Percentiles rank a stretch among this genome's conserved stretches.
phyloP scores from a whole-genome alignment of 2,329 filamentous ascomycete species.

The Elsinoe ampelina region DNA sequence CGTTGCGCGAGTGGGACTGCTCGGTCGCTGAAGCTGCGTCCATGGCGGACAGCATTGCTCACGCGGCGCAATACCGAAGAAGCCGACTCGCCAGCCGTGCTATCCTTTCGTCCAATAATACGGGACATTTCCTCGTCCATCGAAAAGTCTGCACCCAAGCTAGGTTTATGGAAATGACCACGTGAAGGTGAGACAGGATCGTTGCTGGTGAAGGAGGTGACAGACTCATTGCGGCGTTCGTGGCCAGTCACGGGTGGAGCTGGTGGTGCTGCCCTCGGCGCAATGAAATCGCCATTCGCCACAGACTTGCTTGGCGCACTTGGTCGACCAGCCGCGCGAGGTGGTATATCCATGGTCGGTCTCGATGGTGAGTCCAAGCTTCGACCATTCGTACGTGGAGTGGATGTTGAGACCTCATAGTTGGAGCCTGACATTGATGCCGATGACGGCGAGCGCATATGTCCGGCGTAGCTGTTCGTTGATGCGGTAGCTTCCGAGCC shows the following conservation, averaged over 20 bases:
- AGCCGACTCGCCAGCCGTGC: slow-evolving; percentile 22
- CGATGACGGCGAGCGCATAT: slow-evolving; percentile 31
- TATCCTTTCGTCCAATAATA: slow-evolving; percentile 51
- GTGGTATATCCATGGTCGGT: slow-evolving; percentile 35
- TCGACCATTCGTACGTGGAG: slow-evolving; percentile 11
- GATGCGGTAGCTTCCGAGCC: not conserved
- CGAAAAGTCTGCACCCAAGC: slow-evolving; percentile 74
- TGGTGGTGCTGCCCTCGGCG: slow-evolving; percentile 37
- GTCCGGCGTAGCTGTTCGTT: slow-evolving; percentile 18
- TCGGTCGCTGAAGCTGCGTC: slow-evolving; percentile 69
- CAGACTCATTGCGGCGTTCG: slow-evolving; percentile 31
- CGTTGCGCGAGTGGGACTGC: slow-evolving; percentile 13
- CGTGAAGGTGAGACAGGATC: slow-evolving; percentile 21
- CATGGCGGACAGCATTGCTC: slow-evolving; percentile 89
- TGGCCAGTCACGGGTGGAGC: slow-evolving; percentile 26
- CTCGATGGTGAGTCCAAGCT: slow-evolving; percentile 35
- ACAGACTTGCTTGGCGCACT: slow-evolving; percentile 33
- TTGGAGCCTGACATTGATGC: not conserved
- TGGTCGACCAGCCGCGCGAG: slow-evolving; percentile 40
- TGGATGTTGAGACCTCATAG: slow-evolving; percentile 25
- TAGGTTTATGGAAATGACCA: slow-evolving; percentile 41
- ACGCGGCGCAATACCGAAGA: slow-evolving; percentile 75
- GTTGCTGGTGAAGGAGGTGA: slow-evolving; percentile 36
- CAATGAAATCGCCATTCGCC: slow-evolving; percentile 34
- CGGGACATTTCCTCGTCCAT: slow-evolving; percentile 94